These are phyloP conservation scores for Prunus armeniaca DNA, from an alignment of 306 rosid species.

Conservation along the genomic window DNA sequence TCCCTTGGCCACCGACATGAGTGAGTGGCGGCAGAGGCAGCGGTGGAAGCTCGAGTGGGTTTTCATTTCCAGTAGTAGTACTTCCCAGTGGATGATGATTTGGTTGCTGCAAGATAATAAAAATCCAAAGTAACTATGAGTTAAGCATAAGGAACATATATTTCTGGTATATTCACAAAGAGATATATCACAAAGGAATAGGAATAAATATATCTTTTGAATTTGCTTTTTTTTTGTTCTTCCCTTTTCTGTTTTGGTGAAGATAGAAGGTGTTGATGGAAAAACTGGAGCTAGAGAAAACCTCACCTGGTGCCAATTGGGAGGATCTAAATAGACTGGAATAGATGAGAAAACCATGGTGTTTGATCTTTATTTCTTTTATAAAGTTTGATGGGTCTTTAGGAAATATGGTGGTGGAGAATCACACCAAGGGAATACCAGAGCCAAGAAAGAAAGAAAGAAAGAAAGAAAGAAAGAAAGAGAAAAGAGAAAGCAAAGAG, in stretches of 20 bases:
- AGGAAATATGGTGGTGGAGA: slow-evolving; percentile 96
- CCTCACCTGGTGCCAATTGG: slow-evolving; percentile 95
- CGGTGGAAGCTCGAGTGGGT: slow-evolving; percentile 45
- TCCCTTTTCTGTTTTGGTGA: slow-evolving; percentile 18
- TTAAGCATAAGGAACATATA: slow-evolving; percentile 31
- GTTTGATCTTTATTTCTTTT: slow-evolving; percentile 36
- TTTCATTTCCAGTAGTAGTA: slow-evolving; percentile 32
- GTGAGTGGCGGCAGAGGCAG: slow-evolving; percentile 34
- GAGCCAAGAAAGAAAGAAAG: slow-evolving; percentile 59
- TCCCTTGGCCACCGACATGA: slow-evolving; percentile 23
- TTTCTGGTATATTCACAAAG: slow-evolving; percentile 65
- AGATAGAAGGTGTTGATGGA: slow-evolving; percentile 34
- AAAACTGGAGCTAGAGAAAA: slow-evolving; percentile 40
- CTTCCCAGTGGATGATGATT: slow-evolving; percentile 36
- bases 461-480: slow-evolving; percentile 42
- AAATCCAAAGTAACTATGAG: background rate
- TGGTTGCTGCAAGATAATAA: slow-evolving; percentile 50
- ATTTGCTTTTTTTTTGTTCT: slow-evolving; percentile 25
- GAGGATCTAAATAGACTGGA: slow-evolving; percentile 98
- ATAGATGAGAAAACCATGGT: slow-evolving; percentile 95
- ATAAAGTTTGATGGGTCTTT: slow-evolving; percentile 93
- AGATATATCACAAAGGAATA: slow-evolving; percentile 56
- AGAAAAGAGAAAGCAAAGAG: slow-evolving; percentile 31
- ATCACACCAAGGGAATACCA: slow-evolving; percentile 95
- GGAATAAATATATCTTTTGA: slow-evolving; percentile 66